These are phyloP conservation scores for Thozetella sp. DNA, from an alignment of 495 filamentous ascomycete genomes.

Conservation along the genomic window DNA sequence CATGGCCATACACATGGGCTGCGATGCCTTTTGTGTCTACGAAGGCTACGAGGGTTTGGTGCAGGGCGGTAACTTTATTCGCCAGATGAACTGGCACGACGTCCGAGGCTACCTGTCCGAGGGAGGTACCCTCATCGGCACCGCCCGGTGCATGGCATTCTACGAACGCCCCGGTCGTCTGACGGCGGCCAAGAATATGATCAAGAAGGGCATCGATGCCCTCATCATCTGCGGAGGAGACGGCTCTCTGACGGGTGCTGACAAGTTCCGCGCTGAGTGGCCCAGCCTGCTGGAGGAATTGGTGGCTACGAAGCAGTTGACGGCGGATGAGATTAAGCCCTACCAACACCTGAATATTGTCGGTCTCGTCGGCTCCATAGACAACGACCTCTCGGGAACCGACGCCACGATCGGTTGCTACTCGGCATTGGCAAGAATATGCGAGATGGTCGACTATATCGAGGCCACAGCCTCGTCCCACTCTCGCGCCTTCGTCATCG, in stretches of 20 bases:
- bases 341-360: constrained; percentile 91
- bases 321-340: constrained; percentile 65
- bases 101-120: constrained; percentile 93
- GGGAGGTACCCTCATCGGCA: constrained; percentile 96
- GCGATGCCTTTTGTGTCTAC: constrained; percentile 86
- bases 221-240: constrained; percentile 97
- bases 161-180: constrained; percentile 83
- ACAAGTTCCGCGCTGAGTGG: constrained; percentile 92
- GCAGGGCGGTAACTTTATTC: constrained; percentile 83
- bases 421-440: constrained; percentile 88
- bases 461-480: constrained; percentile 97
- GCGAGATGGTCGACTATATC: constrained; percentile 92
- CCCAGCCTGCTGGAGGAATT: constrained; percentile 83
- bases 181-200: constrained; percentile 87
- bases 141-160: constrained; percentile 88
- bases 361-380: constrained; percentile 94
- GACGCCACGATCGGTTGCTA: constrained; percentile 98
- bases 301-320: constrained; percentile 67
- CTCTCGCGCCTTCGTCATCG: constrained; percentile 95
- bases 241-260: constrained; percentile 94
- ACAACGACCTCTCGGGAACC: constrained; percentile 96
- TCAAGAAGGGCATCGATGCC: constrained; percentile 91
- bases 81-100: constrained; percentile 88
- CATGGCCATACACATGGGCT: constrained; percentile 84
- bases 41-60: constrained; percentile 98